Evolutionary conservation across 768 basidiomycete genomes (phyloP).

Genomic region (Amanita rubescens): DNA sequence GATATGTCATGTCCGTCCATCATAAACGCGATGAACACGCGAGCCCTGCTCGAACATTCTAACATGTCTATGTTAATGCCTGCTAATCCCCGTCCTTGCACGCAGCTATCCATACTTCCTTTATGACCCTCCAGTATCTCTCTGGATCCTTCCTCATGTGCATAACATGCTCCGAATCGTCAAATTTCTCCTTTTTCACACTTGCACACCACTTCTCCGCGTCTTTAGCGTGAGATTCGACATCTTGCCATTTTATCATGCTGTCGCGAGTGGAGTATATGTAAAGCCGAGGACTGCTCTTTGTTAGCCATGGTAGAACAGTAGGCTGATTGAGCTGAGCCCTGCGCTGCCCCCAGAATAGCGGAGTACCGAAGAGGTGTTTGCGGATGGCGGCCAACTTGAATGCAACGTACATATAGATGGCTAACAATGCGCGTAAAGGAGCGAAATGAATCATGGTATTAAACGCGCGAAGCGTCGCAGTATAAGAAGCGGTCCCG

Average conservation of each 20-base stretch:
- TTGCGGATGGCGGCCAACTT: neutral
- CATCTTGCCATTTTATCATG: slow-evolving; percentile 28
- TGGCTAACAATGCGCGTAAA: neutral
- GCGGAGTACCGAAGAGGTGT: neutral
- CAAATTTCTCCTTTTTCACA: slow-evolving; percentile 29
- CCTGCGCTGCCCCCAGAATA: slow-evolving; percentile 6
- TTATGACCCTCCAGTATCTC: slow-evolving; percentile 36
- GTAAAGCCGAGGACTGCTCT: slow-evolving; percentile 34
- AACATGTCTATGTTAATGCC: too few species aligned
- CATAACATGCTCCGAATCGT: slow-evolving; percentile 35
- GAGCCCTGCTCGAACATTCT: neutral
- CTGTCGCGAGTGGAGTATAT: slow-evolving; percentile 37
- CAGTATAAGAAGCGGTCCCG: slow-evolving; percentile 23
- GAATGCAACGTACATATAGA: neutral
- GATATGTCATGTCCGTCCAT: too few species aligned
- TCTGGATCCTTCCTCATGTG: slow-evolving; percentile 37
- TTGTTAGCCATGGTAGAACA: slow-evolving; percentile 34
- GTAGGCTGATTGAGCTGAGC: slow-evolving; percentile 21
- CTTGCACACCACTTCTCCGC: slow-evolving; percentile 26
- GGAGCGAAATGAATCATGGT: neutral
- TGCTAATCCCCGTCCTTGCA: neutral
- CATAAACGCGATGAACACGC: too few species aligned
- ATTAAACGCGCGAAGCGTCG: slow-evolving; percentile 15
- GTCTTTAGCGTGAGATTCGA: slow-evolving; percentile 28
- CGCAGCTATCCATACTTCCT: slow-evolving; percentile 29